Conservation (phyloP, 805 yeast species). For the Saturnispora galanensis region DNA sequence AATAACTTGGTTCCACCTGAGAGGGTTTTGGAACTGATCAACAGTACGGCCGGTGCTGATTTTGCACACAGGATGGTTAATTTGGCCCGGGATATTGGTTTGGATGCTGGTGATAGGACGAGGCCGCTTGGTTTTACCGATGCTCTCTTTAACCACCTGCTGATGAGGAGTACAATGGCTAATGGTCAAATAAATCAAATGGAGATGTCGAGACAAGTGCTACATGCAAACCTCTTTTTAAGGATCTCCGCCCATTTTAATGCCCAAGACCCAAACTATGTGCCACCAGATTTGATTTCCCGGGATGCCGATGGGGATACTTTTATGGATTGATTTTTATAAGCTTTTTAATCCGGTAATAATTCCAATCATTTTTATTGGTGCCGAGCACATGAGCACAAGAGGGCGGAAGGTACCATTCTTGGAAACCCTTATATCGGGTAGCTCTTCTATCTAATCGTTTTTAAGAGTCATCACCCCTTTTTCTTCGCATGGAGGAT, state of each 20-base stretch:
- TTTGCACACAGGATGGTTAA: constrained; percentile 3
- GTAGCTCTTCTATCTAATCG: constrained; percentile 4
- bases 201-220: constrained; percentile 5
- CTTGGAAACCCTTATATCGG: constrained; percentile 11
- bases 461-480: too few species aligned
- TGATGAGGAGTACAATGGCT: constrained; percentile 2
- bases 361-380: background rate
- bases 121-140: constrained; percentile 6
- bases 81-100: constrained; percentile 5
- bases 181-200: constrained; percentile 8
- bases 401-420: constrained; percentile 1
- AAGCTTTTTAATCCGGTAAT: too few species aligned
- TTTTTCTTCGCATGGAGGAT: background rate
- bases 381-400: background rate
- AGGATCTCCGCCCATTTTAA: constrained; percentile 6
- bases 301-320: constrained; percentile 28
- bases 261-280: constrained; percentile 3
- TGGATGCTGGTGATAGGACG: constrained; percentile 3
- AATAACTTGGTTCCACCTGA: constrained; percentile 4
- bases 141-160: constrained; percentile 1
- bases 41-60: constrained; percentile 3
- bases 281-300: constrained; percentile 4
- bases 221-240: constrained; percentile 8
- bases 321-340: background rate
- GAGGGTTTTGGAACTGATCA: constrained; percentile 3